Evolutionary conservation across 108 stramenopile species (phyloP), one percentile per base, ranked within the genome.

Genomic region (Pinguiococcus pyrenoidosus): DNA sequence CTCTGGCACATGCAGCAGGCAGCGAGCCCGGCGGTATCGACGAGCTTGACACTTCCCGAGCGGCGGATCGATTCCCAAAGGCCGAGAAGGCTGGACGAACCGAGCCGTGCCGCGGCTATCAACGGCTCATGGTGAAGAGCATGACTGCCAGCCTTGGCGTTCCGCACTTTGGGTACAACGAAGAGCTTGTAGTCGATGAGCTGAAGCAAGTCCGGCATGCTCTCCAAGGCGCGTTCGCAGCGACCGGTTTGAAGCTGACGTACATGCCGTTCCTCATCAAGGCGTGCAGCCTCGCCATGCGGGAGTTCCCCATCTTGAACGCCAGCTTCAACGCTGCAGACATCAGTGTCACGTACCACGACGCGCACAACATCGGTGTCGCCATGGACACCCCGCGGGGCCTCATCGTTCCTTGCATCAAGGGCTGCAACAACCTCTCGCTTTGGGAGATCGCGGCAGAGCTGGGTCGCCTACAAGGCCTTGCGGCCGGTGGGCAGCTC

Each of bases 321-420:
- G 69, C 86, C 4, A 71, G 61, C n/a, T 68, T 88, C 10, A 74
- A 82, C 41, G 68, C 54, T 12, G 84, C 82, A 29, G 50, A 54
- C 20, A 22, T 2, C 10, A 43, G 18, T 12, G 50, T 93, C 26
- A 69, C 68, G 5, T 61, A 84, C n/a, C 81, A 87, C 35, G 54
- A 34, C 4, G 51, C 62, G 45, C 96, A 95, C 62, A 80, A 95
- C 57, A 79, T 98, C 47, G 92, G 96, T 12, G 80, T 98, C 37
- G 96, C 96, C 33, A 92, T 98, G 80, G 92, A 93, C 64, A 93
- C 91, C 0, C 72, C 77, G 1, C 68, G 72, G 27, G 96, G 96
- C 13, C 60, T 98, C 61, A 71, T 89, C 23, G 96, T 98, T 23
- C 91, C 92, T 1, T 83, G 86, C 32, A 56, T 98, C 23, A 69